phyloP scores from a whole-genome alignment of 2,329 filamentous ascomycete species.

The Colletotrichum incanum region DNA sequence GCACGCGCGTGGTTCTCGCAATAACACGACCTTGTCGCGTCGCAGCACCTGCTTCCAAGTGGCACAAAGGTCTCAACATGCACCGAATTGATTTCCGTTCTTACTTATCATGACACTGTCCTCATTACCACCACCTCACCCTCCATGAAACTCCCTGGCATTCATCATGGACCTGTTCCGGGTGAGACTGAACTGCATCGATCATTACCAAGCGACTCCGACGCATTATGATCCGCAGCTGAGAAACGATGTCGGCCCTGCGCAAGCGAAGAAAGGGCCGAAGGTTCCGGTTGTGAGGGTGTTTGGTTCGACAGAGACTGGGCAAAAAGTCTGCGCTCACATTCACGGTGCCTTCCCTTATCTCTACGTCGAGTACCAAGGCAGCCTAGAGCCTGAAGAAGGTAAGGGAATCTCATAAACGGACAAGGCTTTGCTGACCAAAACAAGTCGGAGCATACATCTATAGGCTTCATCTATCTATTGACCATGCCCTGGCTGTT shows the following conservation, averaged over 20 bases:
- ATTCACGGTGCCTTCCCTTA: conserved; percentile 97
- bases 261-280: conserved; percentile 74
- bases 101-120: conserved; percentile 10
- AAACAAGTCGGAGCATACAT: conserved; percentile 81
- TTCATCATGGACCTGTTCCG: conserved; percentile 80
- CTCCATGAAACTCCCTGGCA: conserved; percentile 26
- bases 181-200: conserved; percentile 94
- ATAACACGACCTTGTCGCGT: conserved; percentile 38
- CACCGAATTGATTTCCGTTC: too few relatives aligned
- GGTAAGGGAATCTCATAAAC: conserved; percentile 64
- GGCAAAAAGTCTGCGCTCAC: conserved; percentile 96
- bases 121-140: neutral
- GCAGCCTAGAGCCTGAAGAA: conserved; percentile 75
- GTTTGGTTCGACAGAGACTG: conserved; percentile 94
- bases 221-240: conserved; percentile 87
- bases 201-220: conserved; percentile 89
- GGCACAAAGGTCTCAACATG: conserved; percentile 15
- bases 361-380: conserved; percentile 90
- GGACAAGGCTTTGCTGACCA: conserved; percentile 3
- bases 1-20: conserved; percentile 9
- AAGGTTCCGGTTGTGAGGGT: conserved; percentile 89
- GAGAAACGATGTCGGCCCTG: conserved; percentile 73
- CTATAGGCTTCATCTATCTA: conserved; percentile 83
- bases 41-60: neutral
- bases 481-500: conserved; percentile 90